Conservation (phyloP, 495 filamentous ascomycete species). For the Penicillium samsonianum region DNA sequence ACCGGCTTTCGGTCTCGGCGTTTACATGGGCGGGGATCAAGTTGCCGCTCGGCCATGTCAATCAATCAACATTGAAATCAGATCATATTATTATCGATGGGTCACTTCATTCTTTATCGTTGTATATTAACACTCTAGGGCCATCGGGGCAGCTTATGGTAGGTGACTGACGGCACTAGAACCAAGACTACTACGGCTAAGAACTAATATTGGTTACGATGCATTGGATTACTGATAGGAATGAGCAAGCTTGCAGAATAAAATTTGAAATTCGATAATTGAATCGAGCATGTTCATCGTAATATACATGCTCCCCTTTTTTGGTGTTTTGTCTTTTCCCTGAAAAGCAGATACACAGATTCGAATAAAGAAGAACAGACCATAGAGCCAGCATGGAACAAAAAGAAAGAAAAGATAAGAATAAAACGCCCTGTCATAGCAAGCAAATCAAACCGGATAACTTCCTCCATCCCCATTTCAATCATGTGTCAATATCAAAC, state of each 20-base stretch:
- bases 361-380: not conserved
- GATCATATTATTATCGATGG: not conserved
- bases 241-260: not conserved
- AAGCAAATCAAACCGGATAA: not conserved
- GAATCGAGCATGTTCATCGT: not conserved
- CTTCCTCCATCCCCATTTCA: not conserved
- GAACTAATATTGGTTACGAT: not conserved
- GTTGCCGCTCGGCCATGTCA: not conserved
- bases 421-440: constrained; percentile 1
- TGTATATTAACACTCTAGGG: not conserved
- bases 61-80: not conserved
- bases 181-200: not conserved
- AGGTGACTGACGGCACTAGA: not conserved
- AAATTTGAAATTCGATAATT: not conserved
- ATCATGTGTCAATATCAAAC: constrained; percentile 1
- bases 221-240: not conserved
- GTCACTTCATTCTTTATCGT: not conserved
- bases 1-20: constrained; percentile 9
- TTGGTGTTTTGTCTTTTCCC: not conserved
- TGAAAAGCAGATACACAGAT: not conserved
- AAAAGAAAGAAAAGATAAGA: not conserved
- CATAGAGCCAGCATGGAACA: not conserved
- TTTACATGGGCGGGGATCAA: constrained; percentile 3
- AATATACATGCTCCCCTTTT: not conserved
- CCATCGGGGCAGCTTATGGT: not conserved